phyloP scores from a whole-genome alignment of 352 stramenopile genomes.

The Blastocystis sp. region DNA sequence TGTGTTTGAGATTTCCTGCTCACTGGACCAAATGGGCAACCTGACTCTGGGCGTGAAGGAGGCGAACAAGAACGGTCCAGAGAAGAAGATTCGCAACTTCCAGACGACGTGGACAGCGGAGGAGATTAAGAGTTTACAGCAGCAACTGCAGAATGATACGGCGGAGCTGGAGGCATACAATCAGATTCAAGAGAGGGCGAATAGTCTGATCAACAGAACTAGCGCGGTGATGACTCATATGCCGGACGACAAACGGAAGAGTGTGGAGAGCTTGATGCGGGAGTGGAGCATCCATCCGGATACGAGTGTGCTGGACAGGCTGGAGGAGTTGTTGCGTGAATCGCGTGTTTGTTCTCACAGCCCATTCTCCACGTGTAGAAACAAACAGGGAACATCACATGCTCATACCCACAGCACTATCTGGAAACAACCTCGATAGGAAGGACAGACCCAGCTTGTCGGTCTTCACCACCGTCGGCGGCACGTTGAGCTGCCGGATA shows the following conservation, averaged over 20 bases:
- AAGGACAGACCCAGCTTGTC: background rate
- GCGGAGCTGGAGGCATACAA: background rate
- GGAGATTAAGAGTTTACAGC: background rate
- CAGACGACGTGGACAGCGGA: background rate
- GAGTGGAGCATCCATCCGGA: too few relatives aligned
- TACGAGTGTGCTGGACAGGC: too few relatives aligned
- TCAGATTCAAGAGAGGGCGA: background rate
- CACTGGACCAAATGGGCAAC: background rate
- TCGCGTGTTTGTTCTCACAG: too few relatives aligned
- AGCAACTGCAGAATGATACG: background rate
- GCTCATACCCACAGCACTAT: too few relatives aligned
- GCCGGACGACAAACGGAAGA: too few relatives aligned
- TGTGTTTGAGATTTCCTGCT: background rate
- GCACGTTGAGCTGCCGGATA: background rate
- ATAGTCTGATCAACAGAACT: background rate
- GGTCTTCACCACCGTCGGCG: background rate
- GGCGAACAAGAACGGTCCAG: background rate
- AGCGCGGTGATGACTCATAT: too few relatives aligned
- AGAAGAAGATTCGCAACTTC: background rate
- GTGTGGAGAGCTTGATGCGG: too few relatives aligned
- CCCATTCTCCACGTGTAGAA: too few relatives aligned
- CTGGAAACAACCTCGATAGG: background rate
- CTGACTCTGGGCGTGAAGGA: background rate
- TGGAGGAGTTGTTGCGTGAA: too few relatives aligned
- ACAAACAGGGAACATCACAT: too few relatives aligned